These are phyloP conservation scores for Anthoceros angustus DNA, from an alignment of 225 moss, liverwort and hornwort species.

Conservation along the genomic window DNA sequence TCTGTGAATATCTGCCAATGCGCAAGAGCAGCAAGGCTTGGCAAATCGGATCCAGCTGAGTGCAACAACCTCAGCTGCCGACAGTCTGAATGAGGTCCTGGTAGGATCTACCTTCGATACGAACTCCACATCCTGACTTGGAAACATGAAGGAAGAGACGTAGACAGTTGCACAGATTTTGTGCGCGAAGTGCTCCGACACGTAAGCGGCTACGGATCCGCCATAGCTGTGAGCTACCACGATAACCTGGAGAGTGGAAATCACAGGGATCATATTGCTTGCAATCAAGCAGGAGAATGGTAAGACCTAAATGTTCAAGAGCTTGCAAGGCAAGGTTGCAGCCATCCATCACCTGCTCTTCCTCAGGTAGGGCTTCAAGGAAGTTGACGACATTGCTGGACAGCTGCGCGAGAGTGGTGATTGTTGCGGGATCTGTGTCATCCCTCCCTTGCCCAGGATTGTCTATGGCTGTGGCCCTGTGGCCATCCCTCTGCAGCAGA, in stretches of 20 bases:
- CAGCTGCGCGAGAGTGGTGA: slow-evolving; percentile 10
- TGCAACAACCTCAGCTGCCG: not conserved
- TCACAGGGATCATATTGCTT: not conserved
- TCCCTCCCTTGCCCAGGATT: slow-evolving; percentile 1
- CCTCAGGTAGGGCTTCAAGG: not conserved
- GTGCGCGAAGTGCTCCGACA: slow-evolving; percentile 4
- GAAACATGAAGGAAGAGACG: not conserved
- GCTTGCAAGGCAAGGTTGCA: not conserved
- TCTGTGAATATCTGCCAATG: too few relatives aligned
- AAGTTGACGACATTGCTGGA: not conserved
- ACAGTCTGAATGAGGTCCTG: not conserved
- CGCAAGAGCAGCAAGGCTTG: not conserved
- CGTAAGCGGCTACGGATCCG: not conserved
- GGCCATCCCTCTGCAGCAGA: slow-evolving; percentile 6
- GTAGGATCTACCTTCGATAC: not conserved
- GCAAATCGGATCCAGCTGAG: not conserved
- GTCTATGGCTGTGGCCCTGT: slow-evolving; percentile 11
- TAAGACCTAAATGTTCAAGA: not conserved
- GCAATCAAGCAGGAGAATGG: not conserved
- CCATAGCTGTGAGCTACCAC: not conserved
- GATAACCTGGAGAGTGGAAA: not conserved
- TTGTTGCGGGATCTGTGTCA: slow-evolving; percentile 6
- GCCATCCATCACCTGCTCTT: not conserved
- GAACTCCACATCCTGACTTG: not conserved
- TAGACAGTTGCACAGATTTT: not conserved